Percentiles rank a stretch among this genome's conserved stretches.
Conservation (phyloP, 805 yeast genomes). For the Candida sphagnicola region DNA sequence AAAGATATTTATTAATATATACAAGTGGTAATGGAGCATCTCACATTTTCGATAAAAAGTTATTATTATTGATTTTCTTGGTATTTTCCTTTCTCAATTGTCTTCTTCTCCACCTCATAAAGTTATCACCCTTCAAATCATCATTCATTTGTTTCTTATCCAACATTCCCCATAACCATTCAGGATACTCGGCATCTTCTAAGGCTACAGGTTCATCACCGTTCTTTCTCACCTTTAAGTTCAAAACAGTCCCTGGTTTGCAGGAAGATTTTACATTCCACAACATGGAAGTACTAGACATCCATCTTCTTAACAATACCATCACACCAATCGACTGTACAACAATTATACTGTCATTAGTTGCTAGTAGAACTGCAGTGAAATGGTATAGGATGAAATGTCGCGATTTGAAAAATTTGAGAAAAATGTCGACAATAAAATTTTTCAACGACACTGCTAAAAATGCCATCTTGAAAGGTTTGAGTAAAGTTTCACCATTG, state of each 20-base stretch:
- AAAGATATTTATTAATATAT: slow-evolving; percentile 4
- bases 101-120: slow-evolving; percentile 62
- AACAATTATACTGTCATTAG: too few relatives aligned
- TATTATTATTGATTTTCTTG: slow-evolving; percentile 67
- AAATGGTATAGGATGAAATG: not conserved
- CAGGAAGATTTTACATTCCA: slow-evolving; percentile 30
- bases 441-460: not conserved
- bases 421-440: slow-evolving; percentile 1
- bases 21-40: slow-evolving; percentile 2
- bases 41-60: slow-evolving; percentile 65
- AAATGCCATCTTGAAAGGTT: not conserved
- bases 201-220: slow-evolving; percentile 89
- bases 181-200: slow-evolving; percentile 87
- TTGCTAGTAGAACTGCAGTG: too few relatives aligned
- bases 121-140: slow-evolving; percentile 55
- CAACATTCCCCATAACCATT: slow-evolving; percentile 87
- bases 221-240: slow-evolving; percentile 67
- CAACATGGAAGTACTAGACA: slow-evolving; percentile 2
- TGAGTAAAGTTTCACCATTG: not conserved
- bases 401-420: slow-evolving; percentile 7
- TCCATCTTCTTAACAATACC: slow-evolving; percentile 2
- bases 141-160: slow-evolving; percentile 61
- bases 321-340: not conserved
- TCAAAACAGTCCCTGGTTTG: slow-evolving; percentile 67
- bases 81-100: slow-evolving; percentile 67